Conservation (phyloP, 495 filamentous ascomycete genomes). For the Pyrenopolyporus hunteri region DNA sequence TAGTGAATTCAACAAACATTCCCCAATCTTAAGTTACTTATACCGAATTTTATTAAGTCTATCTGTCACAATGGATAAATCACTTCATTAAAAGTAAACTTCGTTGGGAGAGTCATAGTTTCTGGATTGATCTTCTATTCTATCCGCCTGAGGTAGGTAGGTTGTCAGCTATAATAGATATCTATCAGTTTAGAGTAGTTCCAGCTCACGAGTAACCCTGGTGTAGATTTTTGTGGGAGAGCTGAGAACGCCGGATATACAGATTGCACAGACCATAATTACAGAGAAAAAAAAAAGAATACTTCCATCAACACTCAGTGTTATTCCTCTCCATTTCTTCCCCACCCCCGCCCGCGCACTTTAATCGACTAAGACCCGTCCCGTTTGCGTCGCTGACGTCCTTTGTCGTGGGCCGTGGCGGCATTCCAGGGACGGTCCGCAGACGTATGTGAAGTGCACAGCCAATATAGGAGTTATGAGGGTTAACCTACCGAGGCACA, state of each 20-base stretch:
- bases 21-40: background rate
- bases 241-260: too few relatives aligned
- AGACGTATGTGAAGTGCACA: constrained; percentile 1
- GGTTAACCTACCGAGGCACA: too few relatives aligned
- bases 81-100: too few relatives aligned
- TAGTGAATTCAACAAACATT: constrained; percentile 30
- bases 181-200: background rate
- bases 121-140: too few relatives aligned
- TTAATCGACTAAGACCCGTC: background rate
- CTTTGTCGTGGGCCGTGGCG: constrained; percentile 20
- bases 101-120: too few relatives aligned
- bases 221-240: too few relatives aligned
- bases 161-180: background rate
- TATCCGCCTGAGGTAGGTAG: background rate
- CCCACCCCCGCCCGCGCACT: background rate
- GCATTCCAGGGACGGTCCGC: constrained; percentile 14
- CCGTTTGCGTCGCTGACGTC: constrained; percentile 16
- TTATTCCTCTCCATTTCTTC: background rate
- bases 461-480: constrained; percentile 5
- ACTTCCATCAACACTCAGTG: too few relatives aligned
- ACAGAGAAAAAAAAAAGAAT: too few relatives aligned
- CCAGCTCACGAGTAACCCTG: too few relatives aligned
- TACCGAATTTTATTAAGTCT: background rate
- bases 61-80: too few relatives aligned
- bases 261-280: too few relatives aligned